Percentiles rank a stretch among this genome's conserved stretches.
Conservation (phyloP, 768 basidiomycete species). For the Trametes villosa region DNA sequence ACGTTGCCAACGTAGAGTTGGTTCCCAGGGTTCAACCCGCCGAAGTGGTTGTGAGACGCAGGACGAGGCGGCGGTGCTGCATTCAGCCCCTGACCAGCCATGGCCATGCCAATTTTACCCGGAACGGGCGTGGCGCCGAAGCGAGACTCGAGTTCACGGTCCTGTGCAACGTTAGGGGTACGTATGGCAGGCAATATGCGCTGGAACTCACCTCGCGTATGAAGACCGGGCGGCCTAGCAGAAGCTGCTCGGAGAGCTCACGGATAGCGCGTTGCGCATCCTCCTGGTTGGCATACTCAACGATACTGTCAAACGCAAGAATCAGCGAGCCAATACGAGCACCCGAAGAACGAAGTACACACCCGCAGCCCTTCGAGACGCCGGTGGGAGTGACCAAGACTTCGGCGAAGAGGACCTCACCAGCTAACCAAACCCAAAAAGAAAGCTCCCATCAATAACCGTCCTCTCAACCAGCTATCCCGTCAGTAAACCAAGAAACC, state of each 20-base stretch:
- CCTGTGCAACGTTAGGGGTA: conserved; percentile 50
- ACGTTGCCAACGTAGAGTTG: conserved; percentile 95
- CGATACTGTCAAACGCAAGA: conserved; percentile 75
- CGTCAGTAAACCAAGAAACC: conserved; percentile 48
- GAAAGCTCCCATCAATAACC: conserved; percentile 89
- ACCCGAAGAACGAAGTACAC: conserved; percentile 42
- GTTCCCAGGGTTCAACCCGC: conserved; percentile 77
- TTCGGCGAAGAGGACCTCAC: conserved; percentile 99
- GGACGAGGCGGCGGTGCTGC: conserved; percentile 84
- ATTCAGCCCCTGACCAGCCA: conserved; percentile 87
- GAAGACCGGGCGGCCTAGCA: conserved; percentile 95
- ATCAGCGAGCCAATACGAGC: not conserved
- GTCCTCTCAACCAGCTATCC: conserved; percentile 76
- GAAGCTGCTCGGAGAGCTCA: conserved; percentile 84
- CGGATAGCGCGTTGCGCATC: conserved; percentile 89
- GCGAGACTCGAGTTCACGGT: conserved; percentile 94
- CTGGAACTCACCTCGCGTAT: conserved; percentile 81
- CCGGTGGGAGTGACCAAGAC: conserved; percentile 96
- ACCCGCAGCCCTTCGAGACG: conserved; percentile 99
- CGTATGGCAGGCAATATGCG: conserved; percentile 7
- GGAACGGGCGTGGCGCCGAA: conserved; percentile 96
- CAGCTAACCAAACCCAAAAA: conserved; percentile 90
- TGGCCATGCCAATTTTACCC: conserved; percentile 94
- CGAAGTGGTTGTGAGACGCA: conserved; percentile 76
- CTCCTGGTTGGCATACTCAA: conserved; percentile 90